Evolutionary conservation across 129 eudicot genomes (phyloP).

Genomic region (Apium graveolens): DNA sequence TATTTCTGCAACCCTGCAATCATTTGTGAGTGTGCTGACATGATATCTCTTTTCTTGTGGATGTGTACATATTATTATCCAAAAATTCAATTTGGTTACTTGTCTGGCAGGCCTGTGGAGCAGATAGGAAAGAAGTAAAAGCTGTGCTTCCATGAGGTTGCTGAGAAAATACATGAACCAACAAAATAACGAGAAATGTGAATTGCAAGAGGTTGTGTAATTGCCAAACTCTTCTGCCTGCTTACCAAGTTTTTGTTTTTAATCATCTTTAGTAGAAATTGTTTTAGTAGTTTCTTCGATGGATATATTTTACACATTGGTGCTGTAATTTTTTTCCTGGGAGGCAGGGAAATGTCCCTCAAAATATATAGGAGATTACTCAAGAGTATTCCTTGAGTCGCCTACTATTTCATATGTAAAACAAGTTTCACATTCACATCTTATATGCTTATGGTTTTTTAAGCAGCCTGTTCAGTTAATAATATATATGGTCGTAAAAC

Average conservation of each 20-base stretch:
- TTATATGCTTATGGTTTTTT: background rate
- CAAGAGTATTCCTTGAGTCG: background rate
- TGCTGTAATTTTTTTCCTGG: constrained; percentile 12
- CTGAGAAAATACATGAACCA: background rate
- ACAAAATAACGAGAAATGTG: constrained; percentile 15
- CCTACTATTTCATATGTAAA: background rate
- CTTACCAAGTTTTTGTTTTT: background rate
- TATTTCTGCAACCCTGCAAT: background rate
- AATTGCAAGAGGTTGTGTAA: background rate
- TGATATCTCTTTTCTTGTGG: background rate
- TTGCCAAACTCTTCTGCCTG: background rate
- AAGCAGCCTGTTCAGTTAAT: background rate
- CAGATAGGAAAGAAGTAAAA: constrained; percentile 85
- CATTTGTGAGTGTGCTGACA: background rate
- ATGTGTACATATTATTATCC: background rate
- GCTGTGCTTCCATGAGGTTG: constrained; percentile 57
- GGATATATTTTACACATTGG: constrained; percentile 1
- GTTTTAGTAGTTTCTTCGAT: background rate
- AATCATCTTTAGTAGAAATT: background rate
- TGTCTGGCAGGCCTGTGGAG: constrained; percentile 70
- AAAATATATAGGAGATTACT: background rate
- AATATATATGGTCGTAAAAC: background rate
- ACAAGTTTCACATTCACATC: background rate
- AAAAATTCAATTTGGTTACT: background rate
- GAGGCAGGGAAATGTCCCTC: background rate